Conservation (phyloP, 192 early-diverging fungal genomes). For the Phycomyces nitens region DNA sequence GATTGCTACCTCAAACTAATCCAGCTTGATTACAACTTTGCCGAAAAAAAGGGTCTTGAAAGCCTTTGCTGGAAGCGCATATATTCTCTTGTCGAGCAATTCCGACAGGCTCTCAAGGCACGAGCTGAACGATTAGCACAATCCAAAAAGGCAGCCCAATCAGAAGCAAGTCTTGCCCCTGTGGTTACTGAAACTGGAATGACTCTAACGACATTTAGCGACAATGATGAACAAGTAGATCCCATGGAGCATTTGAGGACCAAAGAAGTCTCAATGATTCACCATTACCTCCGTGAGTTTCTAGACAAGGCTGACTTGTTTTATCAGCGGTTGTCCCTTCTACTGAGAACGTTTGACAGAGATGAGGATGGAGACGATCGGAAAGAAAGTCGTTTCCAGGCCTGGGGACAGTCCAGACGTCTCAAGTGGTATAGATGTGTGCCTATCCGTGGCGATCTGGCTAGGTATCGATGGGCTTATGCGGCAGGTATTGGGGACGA, state of each 20-base stretch:
- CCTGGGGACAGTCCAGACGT: constrained; percentile 13
- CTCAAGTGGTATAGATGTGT: constrained; percentile 51
- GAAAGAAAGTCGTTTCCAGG: neutral
- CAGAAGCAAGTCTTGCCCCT: neutral
- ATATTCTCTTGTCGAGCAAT: constrained; percentile 49
- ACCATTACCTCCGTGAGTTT: constrained; percentile 40
- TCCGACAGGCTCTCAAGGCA: constrained; percentile 42
- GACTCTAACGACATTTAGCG: constrained; percentile 10
- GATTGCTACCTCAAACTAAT: constrained; percentile 42
- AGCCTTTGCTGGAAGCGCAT: constrained; percentile 53
- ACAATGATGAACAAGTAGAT: neutral
- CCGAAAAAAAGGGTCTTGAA: constrained; percentile 53
- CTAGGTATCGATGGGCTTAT: constrained; percentile 49
- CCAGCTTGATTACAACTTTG: constrained; percentile 41
- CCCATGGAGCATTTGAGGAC: neutral
- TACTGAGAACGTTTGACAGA: constrained; percentile 33
- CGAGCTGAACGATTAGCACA: neutral
- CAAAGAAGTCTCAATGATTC: constrained; percentile 20
- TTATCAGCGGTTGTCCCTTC: constrained; percentile 36
- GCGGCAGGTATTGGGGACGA: constrained; percentile 27
- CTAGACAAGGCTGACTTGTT: constrained; percentile 44
- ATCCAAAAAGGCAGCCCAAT: neutral
- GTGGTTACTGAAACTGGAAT: constrained; percentile 12
- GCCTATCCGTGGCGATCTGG: constrained; percentile 45
- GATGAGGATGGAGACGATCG: neutral